These are phyloP conservation scores for Carex sylvatica DNA, from an alignment of 202 grass and related monocot species.

Conservation along the genomic window DNA sequence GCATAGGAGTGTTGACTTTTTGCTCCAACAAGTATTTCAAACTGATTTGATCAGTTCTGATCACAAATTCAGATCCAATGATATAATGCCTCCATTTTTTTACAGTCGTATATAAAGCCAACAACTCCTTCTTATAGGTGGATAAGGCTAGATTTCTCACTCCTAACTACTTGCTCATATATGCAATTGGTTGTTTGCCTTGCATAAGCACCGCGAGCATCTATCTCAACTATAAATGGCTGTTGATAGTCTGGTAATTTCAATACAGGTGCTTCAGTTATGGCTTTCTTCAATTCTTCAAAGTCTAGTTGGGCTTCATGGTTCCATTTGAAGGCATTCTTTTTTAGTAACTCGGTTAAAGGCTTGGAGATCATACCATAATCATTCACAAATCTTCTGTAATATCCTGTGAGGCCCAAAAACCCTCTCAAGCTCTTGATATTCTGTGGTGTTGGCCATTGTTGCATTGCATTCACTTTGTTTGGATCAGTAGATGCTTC, in stretches of 20 bases:
- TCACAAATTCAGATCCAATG: too few relatives aligned
- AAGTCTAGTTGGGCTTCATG: not conserved
- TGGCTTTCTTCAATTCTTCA: not conserved
- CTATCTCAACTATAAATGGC: not conserved
- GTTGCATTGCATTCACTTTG: not conserved
- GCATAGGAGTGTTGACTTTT: too few relatives aligned
- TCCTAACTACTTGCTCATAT: not conserved
- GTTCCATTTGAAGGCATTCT: not conserved
- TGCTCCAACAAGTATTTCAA: too few relatives aligned
- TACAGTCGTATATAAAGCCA: too few relatives aligned
- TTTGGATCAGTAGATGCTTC: not conserved
- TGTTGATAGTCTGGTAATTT: not conserved
- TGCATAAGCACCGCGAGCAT: not conserved
- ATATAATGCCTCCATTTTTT: too few relatives aligned
- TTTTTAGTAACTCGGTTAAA: not conserved
- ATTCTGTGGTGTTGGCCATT: not conserved
- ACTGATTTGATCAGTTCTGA: too few relatives aligned
- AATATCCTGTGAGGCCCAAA: not conserved
- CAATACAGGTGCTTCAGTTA: not conserved
- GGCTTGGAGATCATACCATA: not conserved
- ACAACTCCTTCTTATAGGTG: too few relatives aligned
- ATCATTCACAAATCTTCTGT: not conserved
- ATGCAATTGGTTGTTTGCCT: not conserved
- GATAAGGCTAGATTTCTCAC: too few relatives aligned
- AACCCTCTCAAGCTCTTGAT: not conserved